A percentile compares a stretch with the other conserved stretches of the same genome.
Evolutionary conservation across 805 yeast genomes (phyloP).

Genomic region (Candida succiphila): DNA sequence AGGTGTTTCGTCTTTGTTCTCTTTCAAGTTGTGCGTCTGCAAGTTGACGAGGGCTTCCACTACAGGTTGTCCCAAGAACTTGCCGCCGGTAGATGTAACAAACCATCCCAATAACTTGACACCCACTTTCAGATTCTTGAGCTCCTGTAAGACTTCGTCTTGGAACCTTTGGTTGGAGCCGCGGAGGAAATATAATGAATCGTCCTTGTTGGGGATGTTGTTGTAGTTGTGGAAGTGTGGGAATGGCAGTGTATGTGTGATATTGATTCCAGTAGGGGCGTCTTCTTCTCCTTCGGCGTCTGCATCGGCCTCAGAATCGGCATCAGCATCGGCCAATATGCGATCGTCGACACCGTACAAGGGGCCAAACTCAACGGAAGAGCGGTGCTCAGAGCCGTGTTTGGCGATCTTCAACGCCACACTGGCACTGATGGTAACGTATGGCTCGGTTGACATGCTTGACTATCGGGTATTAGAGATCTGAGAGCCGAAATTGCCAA

Average conservation of each 20-base stretch:
- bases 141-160: conserved; percentile 51
- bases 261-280: conserved; percentile 35
- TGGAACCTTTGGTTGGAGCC: conserved; percentile 60
- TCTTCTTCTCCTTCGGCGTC: no score
- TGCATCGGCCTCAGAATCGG: no score
- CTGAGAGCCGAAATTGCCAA: no score
- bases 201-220: conserved; percentile 39
- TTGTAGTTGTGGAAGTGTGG: conserved; percentile 32
- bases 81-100: conserved; percentile 59
- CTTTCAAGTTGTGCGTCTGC: conserved; percentile 28
- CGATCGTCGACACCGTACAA: conserved; percentile 60
- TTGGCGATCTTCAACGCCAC: conserved; percentile 51
- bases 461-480: no score
- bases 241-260: conserved; percentile 58
- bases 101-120: conserved; percentile 76
- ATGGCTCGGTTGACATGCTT: no score
- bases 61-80: conserved; percentile 53
- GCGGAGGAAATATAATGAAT: conserved; percentile 30
- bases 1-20: conserved; percentile 23
- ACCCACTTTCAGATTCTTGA: conserved; percentile 55
- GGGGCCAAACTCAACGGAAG: conserved; percentile 59
- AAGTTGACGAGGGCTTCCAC: conserved; percentile 61
- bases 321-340: neutral
- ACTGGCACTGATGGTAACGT: conserved; percentile 40
- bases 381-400: conserved; percentile 55